Evolutionary conservation across 2,329 filamentous ascomycete species (phyloP), one percentile per base, ranked within the genome.

Genomic region (Byssoonygena ceratinophila): DNA sequence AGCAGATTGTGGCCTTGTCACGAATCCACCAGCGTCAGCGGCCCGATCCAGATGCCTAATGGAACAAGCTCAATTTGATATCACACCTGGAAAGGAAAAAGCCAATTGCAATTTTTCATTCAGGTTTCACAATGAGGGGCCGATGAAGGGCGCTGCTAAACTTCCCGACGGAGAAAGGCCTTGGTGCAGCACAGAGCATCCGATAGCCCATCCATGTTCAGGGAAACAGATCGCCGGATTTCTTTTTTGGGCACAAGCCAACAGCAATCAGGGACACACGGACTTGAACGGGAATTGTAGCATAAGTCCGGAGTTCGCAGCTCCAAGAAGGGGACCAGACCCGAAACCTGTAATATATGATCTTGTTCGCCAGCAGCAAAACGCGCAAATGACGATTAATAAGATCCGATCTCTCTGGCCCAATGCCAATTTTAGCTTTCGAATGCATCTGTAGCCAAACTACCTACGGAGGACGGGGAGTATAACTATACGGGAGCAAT

Each of bases 391-490:
- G 20, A 41, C 16, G 12, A 12, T 36, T 11, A 23, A 25, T 11
- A n/a, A 44, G 40, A 25, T 22, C 16, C 16, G 40, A 27, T 41
- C 7, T 12, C 7, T 12, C 39, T 12, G 11, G 16, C 9, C 22
- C 39, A 25, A 20, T 41, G 39, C 5, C 20, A 34, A 25, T 41
- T 41, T 40, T 44, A 44, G 29, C 23, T 44, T 44, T 44, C 12
- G 23, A 44, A 23, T 46, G 44, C 29, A 36, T 31, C 44, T 46
- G 44, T 46, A 46, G n/a, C n/a, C n/a, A n/a, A n/a, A 46, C 44
- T 36, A 12, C 2, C 23, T 27, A 8, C 40, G 8, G 8, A 27
- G 22, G 12, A 16, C 40, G 16, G 20, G 23, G 12, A 44, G 40
- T 16, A 29, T 29, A 25, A 44, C 22, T 16, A 29, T 29, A 25